Percentiles rank a stretch among this genome's conserved stretches.
phyloP scores from a whole-genome alignment of 2,329 filamentous ascomycete species.

The Monosporascus sp. region DNA sequence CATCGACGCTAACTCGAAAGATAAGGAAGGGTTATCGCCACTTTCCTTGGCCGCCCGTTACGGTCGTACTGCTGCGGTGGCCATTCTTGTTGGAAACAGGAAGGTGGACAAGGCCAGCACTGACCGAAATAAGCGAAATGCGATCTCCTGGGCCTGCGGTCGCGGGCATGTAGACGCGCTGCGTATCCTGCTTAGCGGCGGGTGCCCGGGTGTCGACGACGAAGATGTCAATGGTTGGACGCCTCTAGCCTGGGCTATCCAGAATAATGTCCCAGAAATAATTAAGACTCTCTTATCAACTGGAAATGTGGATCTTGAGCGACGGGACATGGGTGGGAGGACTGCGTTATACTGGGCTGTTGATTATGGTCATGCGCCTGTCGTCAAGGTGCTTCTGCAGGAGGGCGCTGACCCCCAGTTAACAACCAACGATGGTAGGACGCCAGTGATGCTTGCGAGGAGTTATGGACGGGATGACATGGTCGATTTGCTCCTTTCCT shows the following conservation, averaged over 20 bases:
- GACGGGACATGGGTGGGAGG: conserved; percentile 21
- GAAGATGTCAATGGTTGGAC: conserved; percentile 30
- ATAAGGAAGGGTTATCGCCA: conserved; percentile 25
- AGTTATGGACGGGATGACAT: too few species aligned
- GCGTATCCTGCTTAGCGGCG: conserved; percentile 21
- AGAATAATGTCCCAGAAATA: conserved; percentile 16
- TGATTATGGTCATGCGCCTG: conserved; percentile 25
- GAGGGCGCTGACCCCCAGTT: conserved; percentile 8
- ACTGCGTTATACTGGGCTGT: conserved; percentile 30
- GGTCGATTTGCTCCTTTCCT: too few species aligned
- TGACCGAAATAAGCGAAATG: conserved; percentile 25
- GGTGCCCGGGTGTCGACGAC: conserved; percentile 25
- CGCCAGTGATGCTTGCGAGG: neutral
- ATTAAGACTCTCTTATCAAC: conserved; percentile 26
- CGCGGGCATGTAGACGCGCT: conserved; percentile 21
- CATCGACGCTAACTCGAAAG: conserved; percentile 23
- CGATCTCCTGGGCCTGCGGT: conserved; percentile 26
- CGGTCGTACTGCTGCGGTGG: conserved; percentile 18
- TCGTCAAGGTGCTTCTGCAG: conserved; percentile 15
- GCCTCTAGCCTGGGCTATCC: conserved; percentile 30
- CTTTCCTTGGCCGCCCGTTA: conserved; percentile 26
- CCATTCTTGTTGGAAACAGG: conserved; percentile 18
- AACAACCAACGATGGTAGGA: neutral
- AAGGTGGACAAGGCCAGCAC: conserved; percentile 20
- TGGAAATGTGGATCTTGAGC: conserved; percentile 25